Evolutionary conservation across 2,329 filamentous ascomycete genomes (phyloP), one percentile per base, ranked within the genome.

Genomic region (Colletotrichum incanum): DNA sequence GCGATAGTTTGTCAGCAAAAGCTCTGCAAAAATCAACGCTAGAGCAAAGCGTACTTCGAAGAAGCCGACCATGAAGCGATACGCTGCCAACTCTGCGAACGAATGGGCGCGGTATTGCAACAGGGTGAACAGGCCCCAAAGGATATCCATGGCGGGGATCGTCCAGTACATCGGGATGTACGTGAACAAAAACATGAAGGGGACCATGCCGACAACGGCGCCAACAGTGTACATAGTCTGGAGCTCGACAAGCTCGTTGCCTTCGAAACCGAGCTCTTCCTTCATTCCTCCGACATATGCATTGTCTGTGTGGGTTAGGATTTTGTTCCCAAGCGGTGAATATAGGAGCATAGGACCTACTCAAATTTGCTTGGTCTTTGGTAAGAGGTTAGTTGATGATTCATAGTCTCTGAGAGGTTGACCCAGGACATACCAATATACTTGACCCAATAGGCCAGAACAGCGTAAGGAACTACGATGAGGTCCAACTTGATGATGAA

Each of bases 81-180:
- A 72, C 12, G 69, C 69, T 8, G 69, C 69, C 59, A 72, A 81
- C 64, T 39, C 75, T 62, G 20, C 65, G 41, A 49, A 80, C 26
- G 50, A 80, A 76, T 62, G n/a, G 75, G 74, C 16, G 61, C 73
- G 61, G 73, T 63, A 47, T 55, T 74, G 54, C 72, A 89, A 78
- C 18, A 91, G 81, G 0, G 88, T 91, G 72, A 90, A 88, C 26
- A 90, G 77, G 0, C 88, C 88, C 89, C 89, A 91, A 2, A 82
- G 77, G 1, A 90, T 73, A 65, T 90, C 87, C 75, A 72, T 9
- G 76, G 68, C 60, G 76, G 78, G 62, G 74, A 80, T 31, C 28
- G 66, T 16, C 80, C 54, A 81, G 77, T 65, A 77, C 77, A 28
- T 78, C 45, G 5, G 79, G 77, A 31, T 77, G 78, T 16, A 80